Evolutionary conservation across 2,329 filamentous ascomycete genomes (phyloP).

Genomic region (Rhynchosporium graminicola): DNA sequence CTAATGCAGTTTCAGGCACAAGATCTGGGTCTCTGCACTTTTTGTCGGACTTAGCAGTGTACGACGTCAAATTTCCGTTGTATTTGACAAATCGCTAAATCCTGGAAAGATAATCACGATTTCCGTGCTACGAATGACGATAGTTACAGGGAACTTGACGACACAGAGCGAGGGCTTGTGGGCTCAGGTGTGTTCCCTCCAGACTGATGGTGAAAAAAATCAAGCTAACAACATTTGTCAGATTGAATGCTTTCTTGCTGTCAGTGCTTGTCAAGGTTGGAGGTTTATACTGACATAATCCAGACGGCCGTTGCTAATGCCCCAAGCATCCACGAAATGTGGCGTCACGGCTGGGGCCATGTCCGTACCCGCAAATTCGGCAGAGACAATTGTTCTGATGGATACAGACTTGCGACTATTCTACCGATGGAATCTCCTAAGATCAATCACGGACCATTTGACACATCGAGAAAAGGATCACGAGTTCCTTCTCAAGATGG

Average conservation of each 20-base stretch:
- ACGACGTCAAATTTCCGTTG: no score
- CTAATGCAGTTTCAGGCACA: conserved; percentile 15
- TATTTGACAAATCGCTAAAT: background rate
- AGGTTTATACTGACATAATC: background rate
- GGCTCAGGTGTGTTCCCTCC: conserved; percentile 22
- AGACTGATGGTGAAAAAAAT: background rate
- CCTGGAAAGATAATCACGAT: conserved; percentile 23
- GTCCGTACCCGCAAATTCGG: conserved; percentile 22
- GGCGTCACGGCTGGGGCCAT: conserved; percentile 25
- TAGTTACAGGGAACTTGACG: conserved; percentile 15
- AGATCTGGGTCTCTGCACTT: conserved; percentile 22
- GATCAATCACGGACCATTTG: background rate
- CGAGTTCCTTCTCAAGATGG: conserved; percentile 2
- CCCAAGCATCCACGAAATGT: conserved; percentile 32
- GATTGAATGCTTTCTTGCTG: conserved; percentile 32
- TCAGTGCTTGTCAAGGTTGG: conserved; percentile 6
- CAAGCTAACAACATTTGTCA: conserved; percentile 13
- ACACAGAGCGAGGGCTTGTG: conserved; percentile 26
- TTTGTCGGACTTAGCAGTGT: conserved; percentile 14
- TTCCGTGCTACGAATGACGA: conserved; percentile 22
- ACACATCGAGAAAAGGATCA: background rate
- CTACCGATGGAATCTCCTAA: conserved; percentile 8
- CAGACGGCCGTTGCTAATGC: conserved; percentile 33
- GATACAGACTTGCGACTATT: conserved; percentile 16
- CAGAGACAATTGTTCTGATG: conserved; percentile 8